These are phyloP conservation scores for Bipolaris zeicola DNA, from an alignment of 2,329 filamentous ascomycete species.

Conservation along the genomic window DNA sequence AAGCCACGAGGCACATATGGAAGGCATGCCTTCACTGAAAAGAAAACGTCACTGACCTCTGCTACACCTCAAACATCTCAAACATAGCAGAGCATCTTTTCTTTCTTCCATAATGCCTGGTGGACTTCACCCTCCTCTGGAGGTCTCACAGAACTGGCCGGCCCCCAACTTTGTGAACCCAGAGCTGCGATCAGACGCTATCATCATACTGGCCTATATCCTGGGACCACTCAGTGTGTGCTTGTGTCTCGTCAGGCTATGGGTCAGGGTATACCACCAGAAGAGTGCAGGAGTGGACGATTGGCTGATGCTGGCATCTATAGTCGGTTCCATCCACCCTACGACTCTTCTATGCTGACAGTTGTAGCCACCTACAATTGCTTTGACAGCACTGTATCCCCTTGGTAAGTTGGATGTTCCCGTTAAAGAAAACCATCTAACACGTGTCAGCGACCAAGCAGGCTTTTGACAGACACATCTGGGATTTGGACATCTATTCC, in stretches of 20 bases:
- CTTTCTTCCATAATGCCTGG: constrained; percentile 33
- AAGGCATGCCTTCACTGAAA: constrained; percentile 23
- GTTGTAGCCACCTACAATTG: constrained; percentile 24
- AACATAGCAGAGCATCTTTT: not conserved
- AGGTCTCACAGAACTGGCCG: constrained; percentile 34
- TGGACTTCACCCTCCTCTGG: constrained; percentile 35
- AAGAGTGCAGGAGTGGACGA: constrained; percentile 36
- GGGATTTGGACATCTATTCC: constrained; percentile 28
- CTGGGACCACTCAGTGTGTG: constrained; percentile 30
- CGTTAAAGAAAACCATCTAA: constrained; percentile 11
- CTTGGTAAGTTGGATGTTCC: constrained; percentile 15
- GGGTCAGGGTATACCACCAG: constrained; percentile 37
- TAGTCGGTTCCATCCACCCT: constrained; percentile 18
- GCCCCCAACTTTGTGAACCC: constrained; percentile 32
- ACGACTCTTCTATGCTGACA: constrained; percentile 10
- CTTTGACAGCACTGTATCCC: constrained; percentile 28
- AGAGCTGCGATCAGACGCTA: constrained; percentile 24
- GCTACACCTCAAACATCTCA: not conserved
- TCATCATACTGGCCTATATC: constrained; percentile 26
- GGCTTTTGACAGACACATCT: constrained; percentile 35
- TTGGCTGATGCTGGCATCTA: constrained; percentile 36
- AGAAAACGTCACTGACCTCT: not conserved
- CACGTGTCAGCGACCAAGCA: constrained; percentile 16
- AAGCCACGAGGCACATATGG: constrained; percentile 25
- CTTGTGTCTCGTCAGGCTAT: constrained; percentile 35